Base-by-base conservation (phyloP, 805 yeast genomes). In the Candida michaelii region DNA sequence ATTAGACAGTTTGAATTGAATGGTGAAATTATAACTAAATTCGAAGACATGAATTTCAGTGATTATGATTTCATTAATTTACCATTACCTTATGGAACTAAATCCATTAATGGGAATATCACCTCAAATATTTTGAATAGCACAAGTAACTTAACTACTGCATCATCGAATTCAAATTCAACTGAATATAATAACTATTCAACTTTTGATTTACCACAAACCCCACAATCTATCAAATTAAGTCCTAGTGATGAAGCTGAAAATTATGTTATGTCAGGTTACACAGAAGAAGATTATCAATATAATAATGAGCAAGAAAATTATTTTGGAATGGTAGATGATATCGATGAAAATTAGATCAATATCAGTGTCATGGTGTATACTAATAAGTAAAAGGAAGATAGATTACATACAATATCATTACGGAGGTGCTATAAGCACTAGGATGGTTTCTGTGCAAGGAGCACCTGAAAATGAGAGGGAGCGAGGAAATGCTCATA, bases 1-100 rank as follows among this genome's bases (percentile, higher is more conserved):
- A 62, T 79, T 30, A 62, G 84, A 48, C 73, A 69, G 46, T 66
- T 55, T 50, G 66, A 65, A 19, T 66, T 64, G 24, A 68, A 69
- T 36, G 79, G 79, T 40, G 71, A 73, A 37, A 55, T 62, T 44
- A 65, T 73, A 23, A 69, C 78, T 39, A 65, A 68, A 31, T 71
- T 79, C 43, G 83, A 79, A 54, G 74, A 76, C 51, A 56, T 50
- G 47, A 42, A 52, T 13, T 62, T 62, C 42, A 56, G 48, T 25
- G 65, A 62, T 37, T 56, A 56, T 42, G 45, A 46, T 36, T 49
- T 49, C 21, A 43, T 37, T 45, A 40, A 40, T 18, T 32, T 40
- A 25, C 32, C 38, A 5, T 25, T 15, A 14, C 42, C 51, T 41
- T 23, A 27, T 19, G 27, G 29, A 17, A 27, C 34, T 21, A 31